Evolutionary conservation across 352 stramenopile species (phyloP), one percentile per base, ranked within the genome.

Genomic region (Globisporangium yorkense): DNA sequence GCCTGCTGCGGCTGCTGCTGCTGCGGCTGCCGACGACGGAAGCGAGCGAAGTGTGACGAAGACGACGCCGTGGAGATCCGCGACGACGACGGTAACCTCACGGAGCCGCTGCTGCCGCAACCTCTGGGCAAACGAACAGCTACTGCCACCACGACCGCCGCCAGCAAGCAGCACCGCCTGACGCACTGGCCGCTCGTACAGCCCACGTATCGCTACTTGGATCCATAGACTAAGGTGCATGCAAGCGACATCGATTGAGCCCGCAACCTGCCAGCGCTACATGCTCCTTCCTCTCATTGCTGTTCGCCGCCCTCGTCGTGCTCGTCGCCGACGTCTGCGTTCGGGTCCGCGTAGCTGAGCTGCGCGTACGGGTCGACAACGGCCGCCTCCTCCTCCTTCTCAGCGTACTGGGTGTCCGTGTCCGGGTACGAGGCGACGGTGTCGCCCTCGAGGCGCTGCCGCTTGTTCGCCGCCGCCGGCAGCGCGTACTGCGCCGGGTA

Each of bases 401-500:
- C 43, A 6, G 18, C 37, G 18, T 80, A 93, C 56, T 93, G 83
- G 20, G 61, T 67, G 59, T 90, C 65, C 31, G 83, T 93, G 52
- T 91, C 61, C 0, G 83, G 83, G 61, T 93, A 93, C 59, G 79
- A 84, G 47, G 81, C 77, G 3, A 90, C 44, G 20, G 66, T 79
- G 50, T 80, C 73, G 37, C 72, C 76, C 59, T 88, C 75, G 51
- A 87, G 76, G 37, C 77, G 79, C 68, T 87, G 79, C 27, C 71
- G 79, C 74, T 89, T 93, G 37, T 64, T 71, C 21, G 71, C 67
- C 7, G 80, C 10, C 12, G 51, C 51, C 7, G 51, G 79, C 67
- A 93, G 83, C 41, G 87, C 71, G 60, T 93, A 93, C 56, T 84
- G 66, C 56, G 88, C 78, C 1, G 83, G 83, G 58, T 90, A 93